A percentile compares a stretch with the other conserved stretches of the same genome.
phyloP scores from a whole-genome alignment of 2,329 filamentous ascomycete genomes.

The Cryphonectria naterciae region DNA sequence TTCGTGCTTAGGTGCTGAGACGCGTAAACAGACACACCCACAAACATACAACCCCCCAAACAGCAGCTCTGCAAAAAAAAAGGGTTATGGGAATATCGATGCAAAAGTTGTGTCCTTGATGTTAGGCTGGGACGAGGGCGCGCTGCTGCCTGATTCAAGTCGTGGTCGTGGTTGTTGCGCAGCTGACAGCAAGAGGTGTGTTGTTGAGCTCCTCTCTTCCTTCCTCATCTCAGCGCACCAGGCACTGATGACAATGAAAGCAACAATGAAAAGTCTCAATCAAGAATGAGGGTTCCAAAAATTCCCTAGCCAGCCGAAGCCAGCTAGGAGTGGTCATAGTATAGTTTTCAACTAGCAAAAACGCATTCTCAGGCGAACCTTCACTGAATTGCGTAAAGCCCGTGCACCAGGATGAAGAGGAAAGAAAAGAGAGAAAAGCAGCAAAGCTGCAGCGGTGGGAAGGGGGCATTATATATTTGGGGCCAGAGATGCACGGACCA shows the following conservation, averaged over 20 bases:
- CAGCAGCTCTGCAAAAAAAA: neutral
- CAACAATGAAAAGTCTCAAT: constrained; percentile 38
- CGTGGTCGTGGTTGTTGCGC: neutral
- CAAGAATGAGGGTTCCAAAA: constrained; percentile 64
- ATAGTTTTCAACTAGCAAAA: constrained; percentile 93
- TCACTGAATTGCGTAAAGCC: constrained; percentile 85
- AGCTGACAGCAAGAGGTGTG: neutral
- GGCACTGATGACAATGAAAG: constrained; percentile 57
- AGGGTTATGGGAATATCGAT: neutral
- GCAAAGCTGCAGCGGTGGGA: constrained; percentile 23
- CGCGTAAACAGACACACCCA: neutral
- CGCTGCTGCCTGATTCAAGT: neutral
- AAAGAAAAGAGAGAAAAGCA: constrained; percentile 43
- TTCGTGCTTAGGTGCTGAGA: neutral
- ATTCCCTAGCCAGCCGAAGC: constrained; percentile 76
- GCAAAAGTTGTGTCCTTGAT: neutral
- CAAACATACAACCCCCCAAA: neutral
- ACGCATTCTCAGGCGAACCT: constrained; percentile 84
- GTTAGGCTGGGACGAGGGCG: neutral
- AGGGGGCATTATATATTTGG: constrained; percentile 27
- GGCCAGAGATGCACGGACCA: constrained; percentile 6
- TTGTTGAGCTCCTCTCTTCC: constrained; percentile 35
- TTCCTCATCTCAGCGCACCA: constrained; percentile 54
- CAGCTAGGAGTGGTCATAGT: constrained; percentile 75
- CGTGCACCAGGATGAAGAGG: constrained; percentile 67